phyloP scores from a whole-genome alignment of 2,329 filamentous ascomycete species.

The Taxawa tesnikishii region DNA sequence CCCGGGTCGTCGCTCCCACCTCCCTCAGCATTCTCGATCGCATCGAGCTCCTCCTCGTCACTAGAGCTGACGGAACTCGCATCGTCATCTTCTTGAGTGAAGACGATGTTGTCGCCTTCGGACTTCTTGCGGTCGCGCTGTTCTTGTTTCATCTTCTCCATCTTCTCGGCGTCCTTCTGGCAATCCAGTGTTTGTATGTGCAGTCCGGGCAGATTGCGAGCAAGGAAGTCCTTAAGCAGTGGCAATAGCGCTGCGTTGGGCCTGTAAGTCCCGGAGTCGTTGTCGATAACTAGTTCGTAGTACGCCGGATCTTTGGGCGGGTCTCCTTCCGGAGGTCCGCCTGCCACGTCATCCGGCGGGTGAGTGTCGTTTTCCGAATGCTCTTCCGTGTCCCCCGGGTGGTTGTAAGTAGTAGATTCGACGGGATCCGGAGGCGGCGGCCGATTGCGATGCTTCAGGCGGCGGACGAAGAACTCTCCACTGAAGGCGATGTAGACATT shows the following conservation, averaged over 20 bases:
- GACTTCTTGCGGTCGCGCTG: slow-evolving; percentile 65
- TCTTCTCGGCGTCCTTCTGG: slow-evolving; percentile 55
- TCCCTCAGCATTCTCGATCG: slow-evolving; percentile 1
- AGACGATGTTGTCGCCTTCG: slow-evolving; percentile 39
- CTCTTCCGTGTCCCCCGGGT: slow-evolving; percentile 25
- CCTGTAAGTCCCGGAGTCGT: slow-evolving; percentile 86
- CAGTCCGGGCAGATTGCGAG: slow-evolving; percentile 63
- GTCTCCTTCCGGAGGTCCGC: slow-evolving; percentile 30
- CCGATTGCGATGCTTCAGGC: slow-evolving; percentile 41
- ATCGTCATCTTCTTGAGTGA: slow-evolving; percentile 37
- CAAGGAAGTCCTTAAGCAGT: slow-evolving; percentile 56
- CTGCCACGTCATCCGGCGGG: slow-evolving; percentile 35
- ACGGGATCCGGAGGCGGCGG: slow-evolving; percentile 30
- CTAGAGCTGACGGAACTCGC: slow-evolving; percentile 38
- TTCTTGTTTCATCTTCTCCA: slow-evolving; percentile 61
- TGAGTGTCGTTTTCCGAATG: slow-evolving; percentile 24
- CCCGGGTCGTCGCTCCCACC: neutral
- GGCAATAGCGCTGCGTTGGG: slow-evolving; percentile 70
- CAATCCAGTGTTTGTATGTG: slow-evolving; percentile 65
- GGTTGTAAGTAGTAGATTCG: slow-evolving; percentile 26
- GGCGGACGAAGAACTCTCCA: slow-evolving; percentile 83
- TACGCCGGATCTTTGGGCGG: slow-evolving; percentile 40
- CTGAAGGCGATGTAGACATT: slow-evolving; percentile 83
- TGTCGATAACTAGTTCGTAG: slow-evolving; percentile 89
- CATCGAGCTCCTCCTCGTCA: slow-evolving; percentile 47